Evolutionary conservation across 768 basidiomycete species (phyloP), one percentile per base, ranked within the genome.

Genomic region (Trametes cubensis): DNA sequence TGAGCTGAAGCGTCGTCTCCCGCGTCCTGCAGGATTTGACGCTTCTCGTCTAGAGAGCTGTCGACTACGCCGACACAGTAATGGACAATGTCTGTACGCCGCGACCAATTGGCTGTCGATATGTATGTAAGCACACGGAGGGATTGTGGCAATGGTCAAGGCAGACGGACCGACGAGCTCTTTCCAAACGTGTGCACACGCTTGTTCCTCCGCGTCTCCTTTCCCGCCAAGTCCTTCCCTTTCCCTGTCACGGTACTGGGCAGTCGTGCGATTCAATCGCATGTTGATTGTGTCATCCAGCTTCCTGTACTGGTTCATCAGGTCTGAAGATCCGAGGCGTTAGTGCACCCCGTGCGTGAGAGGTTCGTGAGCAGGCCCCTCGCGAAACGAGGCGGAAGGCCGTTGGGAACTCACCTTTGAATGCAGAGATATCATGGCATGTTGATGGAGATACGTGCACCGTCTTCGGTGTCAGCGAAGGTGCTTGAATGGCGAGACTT

Each of bases 211-310:
- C 48, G 87, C 74, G 59, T 77, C 88, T 15, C 80, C 83, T 53
- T 75, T 79, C 38, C 77, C 75, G 46, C 69, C 74, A 23, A 74
- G 66, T 13, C 81, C 81, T 51, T 75, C 67, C 26, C 90, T 83
- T 66, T 90, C 85, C 64, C 81, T 79, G 76, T 94, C 92, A 54
- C 90, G 82, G 73, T 88, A 85, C 55, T 85, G 81, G 5, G 92
- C 92, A 59, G 82, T 84, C 41, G 90, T 88, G 52, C 92, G 84
- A 72, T 94, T 94, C 49, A 93, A 73, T 38, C 92, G 81, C 87
- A 92, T 90, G 42, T 81, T 83, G 66, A 94, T 88, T 7, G 84
- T 78, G 69, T 94, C 92, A 74, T 94, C 92, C 15, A 94, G 77
- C 67, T 80, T 84, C 69, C 92, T 82, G 73, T 93, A 94, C 74